A percentile compares a stretch with the other conserved stretches of the same genome.
These are phyloP conservation scores for Solanum corneliomulleri DNA, from an alignment of 257 asterid genomes.

Conservation along the genomic window DNA sequence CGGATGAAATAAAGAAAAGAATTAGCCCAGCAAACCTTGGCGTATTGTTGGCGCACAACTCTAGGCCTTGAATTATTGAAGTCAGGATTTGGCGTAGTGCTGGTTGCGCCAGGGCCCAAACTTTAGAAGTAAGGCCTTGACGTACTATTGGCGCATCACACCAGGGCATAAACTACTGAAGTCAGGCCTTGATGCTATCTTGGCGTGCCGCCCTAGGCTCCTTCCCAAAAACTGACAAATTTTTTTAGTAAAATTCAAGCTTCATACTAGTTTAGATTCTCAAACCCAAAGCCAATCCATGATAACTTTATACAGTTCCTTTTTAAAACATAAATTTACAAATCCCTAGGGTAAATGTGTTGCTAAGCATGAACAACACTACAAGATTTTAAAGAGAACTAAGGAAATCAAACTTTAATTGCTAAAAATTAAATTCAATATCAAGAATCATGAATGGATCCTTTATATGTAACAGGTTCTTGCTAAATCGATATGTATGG, in stretches of 20 bases:
- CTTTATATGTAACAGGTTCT: neutral
- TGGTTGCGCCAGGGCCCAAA: no score
- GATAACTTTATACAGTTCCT: neutral
- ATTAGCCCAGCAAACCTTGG: no score
- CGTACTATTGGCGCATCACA: neutral
- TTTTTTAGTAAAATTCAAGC: neutral
- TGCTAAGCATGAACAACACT: neutral
- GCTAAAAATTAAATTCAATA: neutral
- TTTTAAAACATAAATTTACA: no score
- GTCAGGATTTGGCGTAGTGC: no score
- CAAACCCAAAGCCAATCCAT: neutral
- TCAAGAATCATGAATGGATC: neutral
- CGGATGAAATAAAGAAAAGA: no score
- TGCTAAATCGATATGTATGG: neutral
- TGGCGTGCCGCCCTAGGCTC: no score
- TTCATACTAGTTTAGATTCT: neutral
- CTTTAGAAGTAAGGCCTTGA: neutral
- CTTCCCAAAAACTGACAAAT: no score
- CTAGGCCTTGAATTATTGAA: no score
- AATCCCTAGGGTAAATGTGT: neutral
- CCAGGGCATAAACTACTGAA: no score
- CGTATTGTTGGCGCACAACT: no score
- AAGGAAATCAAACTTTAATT: neutral
- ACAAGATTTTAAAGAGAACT: neutral
- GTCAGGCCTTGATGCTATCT: neutral